Conservation (phyloP, 345 rosid genomes). For the Moricandia arvensis region DNA sequence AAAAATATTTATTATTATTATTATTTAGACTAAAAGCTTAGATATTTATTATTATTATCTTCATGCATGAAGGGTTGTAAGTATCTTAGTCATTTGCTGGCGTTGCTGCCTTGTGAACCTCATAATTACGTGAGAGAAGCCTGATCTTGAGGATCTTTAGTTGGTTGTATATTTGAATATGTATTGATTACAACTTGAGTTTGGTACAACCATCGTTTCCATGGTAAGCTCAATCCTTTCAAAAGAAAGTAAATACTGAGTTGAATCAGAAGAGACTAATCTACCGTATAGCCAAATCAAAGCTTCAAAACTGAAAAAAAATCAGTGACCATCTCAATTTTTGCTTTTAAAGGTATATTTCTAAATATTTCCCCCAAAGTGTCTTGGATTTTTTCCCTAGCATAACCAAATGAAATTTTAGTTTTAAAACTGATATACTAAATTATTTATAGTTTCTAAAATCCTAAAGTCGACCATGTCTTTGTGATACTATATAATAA, state of each 20-base stretch:
- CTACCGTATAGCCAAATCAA: not conserved
- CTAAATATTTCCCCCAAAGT: not conserved
- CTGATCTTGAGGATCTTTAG: not conserved
- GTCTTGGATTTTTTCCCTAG: not conserved
- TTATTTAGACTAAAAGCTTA: not conserved
- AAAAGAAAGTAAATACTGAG: not conserved
- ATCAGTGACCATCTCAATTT: not conserved
- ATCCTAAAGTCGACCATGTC: not conserved
- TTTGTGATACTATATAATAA: not conserved
- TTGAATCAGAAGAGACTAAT: not conserved
- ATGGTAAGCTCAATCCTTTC: not conserved
- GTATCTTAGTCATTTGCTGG: conserved; percentile 6
- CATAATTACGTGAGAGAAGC: conserved; percentile 7
- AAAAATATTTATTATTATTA: not conserved
- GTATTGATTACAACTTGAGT: conserved; percentile 19
- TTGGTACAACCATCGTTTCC: not conserved
- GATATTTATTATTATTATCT: not conserved
- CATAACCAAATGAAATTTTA: not conserved
- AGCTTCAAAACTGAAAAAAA: not conserved
- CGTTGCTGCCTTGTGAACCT: not conserved
- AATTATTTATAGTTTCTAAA: not conserved
- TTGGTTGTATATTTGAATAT: not conserved
- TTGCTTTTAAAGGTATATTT: not conserved
- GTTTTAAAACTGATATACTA: not conserved
- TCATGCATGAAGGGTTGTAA: conserved; percentile 8